Evolutionary conservation across 331 rosid species (phyloP).

Genomic region (Quercus lobata): DNA sequence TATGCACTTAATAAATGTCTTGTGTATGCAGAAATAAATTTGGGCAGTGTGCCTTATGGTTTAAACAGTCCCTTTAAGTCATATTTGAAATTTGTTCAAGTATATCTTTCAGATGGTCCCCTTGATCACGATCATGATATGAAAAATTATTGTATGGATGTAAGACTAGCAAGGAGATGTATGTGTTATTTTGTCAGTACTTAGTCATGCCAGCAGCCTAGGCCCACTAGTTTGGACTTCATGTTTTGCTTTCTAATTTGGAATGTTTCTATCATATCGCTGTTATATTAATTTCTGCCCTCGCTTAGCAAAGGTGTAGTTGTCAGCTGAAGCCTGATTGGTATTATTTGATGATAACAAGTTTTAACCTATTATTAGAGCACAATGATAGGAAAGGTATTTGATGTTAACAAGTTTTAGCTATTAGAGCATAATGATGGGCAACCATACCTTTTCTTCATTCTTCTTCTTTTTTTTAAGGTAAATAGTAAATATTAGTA

Average conservation of each 20-base stretch:
- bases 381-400: not conserved
- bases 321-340: not conserved
- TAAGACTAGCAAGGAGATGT: not conserved
- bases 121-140: not conserved
- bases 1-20: not conserved
- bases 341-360: not conserved
- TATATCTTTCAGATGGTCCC: slow-evolving; percentile 1
- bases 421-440: not conserved
- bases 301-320: not conserved
- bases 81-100: not conserved
- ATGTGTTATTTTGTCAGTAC: not conserved
- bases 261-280: not conserved
- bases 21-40: not conserved
- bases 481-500: no score
- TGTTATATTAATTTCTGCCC: not conserved
- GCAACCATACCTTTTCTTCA: not conserved
- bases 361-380: not conserved
- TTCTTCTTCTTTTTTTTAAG: no score
- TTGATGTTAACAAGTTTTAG: not conserved
- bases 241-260: not conserved
- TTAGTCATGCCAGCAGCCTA: not conserved
- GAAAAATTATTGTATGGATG: not conserved
- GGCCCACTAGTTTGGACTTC: not conserved
- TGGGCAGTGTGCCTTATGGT: not conserved
- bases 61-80: not conserved